A percentile compares a stretch with the other conserved stretches of the same genome.
phyloP scores from a whole-genome alignment of 257 asterid genomes.

The Solanum rostratum region DNA sequence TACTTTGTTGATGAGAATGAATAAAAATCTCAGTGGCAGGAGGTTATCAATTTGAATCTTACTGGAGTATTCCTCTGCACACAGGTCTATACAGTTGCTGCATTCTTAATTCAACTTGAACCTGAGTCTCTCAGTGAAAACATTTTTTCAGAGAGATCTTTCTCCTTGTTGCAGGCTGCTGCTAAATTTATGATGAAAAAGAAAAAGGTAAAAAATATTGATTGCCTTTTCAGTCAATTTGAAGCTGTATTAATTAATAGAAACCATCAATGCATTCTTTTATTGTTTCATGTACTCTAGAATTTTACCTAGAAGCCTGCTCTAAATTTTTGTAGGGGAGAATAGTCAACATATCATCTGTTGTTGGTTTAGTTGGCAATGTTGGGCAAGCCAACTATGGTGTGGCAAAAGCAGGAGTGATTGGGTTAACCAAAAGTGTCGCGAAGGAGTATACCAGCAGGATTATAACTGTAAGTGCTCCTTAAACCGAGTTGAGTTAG shows the following conservation, averaged over 20 bases:
- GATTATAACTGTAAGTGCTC: constrained; percentile 58
- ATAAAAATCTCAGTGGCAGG: constrained; percentile 82
- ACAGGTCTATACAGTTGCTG: constrained; percentile 35
- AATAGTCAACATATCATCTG: constrained; percentile 81
- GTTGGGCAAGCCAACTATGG: constrained; percentile 92
- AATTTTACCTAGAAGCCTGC: background rate
- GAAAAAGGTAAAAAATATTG: constrained; percentile 47
- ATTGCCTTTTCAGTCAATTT: background rate
- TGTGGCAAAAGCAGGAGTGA: constrained; percentile 96
- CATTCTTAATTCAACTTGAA: background rate
- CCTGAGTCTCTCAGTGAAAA: background rate
- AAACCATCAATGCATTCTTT: background rate
- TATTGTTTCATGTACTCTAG: background rate
- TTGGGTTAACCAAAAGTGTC: constrained; percentile 81
- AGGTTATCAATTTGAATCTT: constrained; percentile 85
- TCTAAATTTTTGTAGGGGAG: constrained; percentile 46
- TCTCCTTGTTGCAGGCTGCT: constrained; percentile 60
- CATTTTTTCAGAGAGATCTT: constrained; percentile 6
- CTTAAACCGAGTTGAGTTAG: background rate
- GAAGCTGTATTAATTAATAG: background rate
- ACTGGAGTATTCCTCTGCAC: constrained; percentile 91
- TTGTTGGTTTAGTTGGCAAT: constrained; percentile 91
- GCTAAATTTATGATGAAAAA: constrained; percentile 95
- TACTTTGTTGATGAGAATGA: constrained; percentile 96
- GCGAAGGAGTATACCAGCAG: constrained; percentile 94